Conservation (phyloP, 352 stramenopile genomes). For the Phytophthora sojae region DNA sequence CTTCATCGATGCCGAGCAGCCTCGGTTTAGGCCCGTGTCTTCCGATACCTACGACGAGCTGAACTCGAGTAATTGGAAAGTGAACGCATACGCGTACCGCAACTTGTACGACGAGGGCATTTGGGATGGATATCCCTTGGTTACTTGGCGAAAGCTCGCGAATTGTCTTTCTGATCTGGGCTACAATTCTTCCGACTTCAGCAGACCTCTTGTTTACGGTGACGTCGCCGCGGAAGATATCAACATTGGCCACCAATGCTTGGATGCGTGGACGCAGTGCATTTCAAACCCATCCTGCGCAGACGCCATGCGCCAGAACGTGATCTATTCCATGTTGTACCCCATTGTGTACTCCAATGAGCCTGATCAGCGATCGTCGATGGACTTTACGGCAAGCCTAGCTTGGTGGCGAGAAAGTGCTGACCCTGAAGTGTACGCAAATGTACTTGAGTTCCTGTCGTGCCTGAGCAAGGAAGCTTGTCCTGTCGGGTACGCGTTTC, state of each 20-base stretch:
- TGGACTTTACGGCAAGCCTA: conserved; percentile 17
- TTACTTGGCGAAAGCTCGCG: conserved; percentile 16
- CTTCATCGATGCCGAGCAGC: conserved; percentile 28
- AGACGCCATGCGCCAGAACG: conserved; percentile 13
- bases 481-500: conserved; percentile 24
- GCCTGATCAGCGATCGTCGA: conserved; percentile 1
- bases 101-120: conserved; percentile 5
- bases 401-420: background rate
- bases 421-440: background rate
- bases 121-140: conserved; percentile 3
- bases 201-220: background rate
- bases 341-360: background rate
- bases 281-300: conserved; percentile 3
- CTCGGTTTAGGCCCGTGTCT: conserved; percentile 19
- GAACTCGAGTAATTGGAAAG: conserved; percentile 21
- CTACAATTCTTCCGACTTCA: background rate
- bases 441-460: conserved; percentile 19
- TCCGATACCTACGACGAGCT: conserved; percentile 16
- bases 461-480: conserved; percentile 22
- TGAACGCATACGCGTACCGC: conserved; percentile 8
- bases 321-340: background rate
- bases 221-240: conserved; percentile 8
- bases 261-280: conserved; percentile 10
- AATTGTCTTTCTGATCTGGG: conserved; percentile 21
- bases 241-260: conserved; percentile 22